phyloP scores from a whole-genome alignment of 805 yeast species.

The Limtongia smithiae region DNA sequence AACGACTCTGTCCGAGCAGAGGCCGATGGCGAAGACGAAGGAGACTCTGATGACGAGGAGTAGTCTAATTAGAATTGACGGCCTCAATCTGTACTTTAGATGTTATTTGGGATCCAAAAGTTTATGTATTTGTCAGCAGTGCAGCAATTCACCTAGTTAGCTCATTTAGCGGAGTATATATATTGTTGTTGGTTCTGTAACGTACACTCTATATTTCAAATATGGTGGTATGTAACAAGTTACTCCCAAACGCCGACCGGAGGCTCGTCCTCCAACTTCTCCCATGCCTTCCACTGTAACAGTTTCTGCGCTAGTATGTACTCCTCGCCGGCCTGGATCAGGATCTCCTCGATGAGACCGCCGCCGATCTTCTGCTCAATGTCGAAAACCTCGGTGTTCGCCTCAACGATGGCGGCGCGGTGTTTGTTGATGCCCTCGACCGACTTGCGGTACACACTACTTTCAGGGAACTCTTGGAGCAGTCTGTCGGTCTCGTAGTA shows the following conservation, averaged over 20 bases:
- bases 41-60: conserved; percentile 46
- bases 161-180: too few relatives aligned
- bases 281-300: conserved; percentile 73
- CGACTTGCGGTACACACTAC: conserved; percentile 72
- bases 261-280: conserved; percentile 74
- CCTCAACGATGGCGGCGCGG: conserved; percentile 64
- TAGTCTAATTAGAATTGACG: conserved; percentile 27
- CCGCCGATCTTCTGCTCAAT: conserved; percentile 75
- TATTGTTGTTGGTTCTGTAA: too few relatives aligned
- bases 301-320: conserved; percentile 61
- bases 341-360: conserved; percentile 78
- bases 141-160: conserved; percentile 42
- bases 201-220: too few relatives aligned
- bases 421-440: conserved; percentile 67
- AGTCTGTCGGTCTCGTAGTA: conserved; percentile 65
- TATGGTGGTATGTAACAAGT: too few relatives aligned
- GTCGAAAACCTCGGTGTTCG: conserved; percentile 55
- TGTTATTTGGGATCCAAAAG: not conserved
- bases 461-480: conserved; percentile 62
- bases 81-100: not conserved
- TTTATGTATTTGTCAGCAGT: too few relatives aligned
- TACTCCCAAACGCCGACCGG: conserved; percentile 78
- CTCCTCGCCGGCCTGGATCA: conserved; percentile 82
- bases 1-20: conserved; percentile 72
- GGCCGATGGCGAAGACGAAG: conserved; percentile 59